Percentiles rank a stretch among this genome's conserved stretches.
Evolutionary conservation across 2,329 filamentous ascomycete genomes (phyloP).

Genomic region (Ophiocordyceps camponoti-saundersi): DNA sequence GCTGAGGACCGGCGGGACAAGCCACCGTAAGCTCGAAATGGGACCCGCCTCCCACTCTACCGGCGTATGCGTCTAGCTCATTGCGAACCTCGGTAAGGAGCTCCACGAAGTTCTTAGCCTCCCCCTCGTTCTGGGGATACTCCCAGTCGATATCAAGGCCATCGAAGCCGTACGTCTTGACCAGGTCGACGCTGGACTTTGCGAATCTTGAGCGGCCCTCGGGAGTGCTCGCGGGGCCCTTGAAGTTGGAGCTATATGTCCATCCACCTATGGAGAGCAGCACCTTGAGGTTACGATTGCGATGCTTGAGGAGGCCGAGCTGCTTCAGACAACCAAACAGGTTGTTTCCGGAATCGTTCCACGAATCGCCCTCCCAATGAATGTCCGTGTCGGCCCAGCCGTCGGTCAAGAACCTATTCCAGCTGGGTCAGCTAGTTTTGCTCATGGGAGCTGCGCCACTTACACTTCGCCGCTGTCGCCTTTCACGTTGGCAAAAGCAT

Average conservation of each 20-base stretch:
- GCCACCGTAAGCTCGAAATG: conserved; percentile 51
- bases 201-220: conserved; percentile 58
- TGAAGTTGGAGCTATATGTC: conserved; percentile 80
- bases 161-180: conserved; percentile 69
- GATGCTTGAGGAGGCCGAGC: conserved; percentile 65
- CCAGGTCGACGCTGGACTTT: conserved; percentile 50
- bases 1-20: conserved; percentile 42
- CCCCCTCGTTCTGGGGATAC: conserved; percentile 36
- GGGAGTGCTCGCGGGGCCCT: conserved; percentile 52
- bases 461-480: conserved; percentile 67
- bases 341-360: conserved; percentile 60
- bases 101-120: conserved; percentile 42
- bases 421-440: conserved; percentile 2
- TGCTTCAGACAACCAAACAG: conserved; percentile 84
- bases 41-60: conserved; percentile 20
- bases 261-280: conserved; percentile 81
- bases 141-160: conserved; percentile 56
- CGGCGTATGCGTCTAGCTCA: conserved; percentile 40
- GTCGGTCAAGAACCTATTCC: conserved; percentile 34
- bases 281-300: conserved; percentile 69
- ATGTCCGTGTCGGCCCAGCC: conserved; percentile 56
- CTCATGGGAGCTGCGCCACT: conserved; percentile 4
- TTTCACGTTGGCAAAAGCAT: conserved; percentile 76
- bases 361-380: conserved; percentile 49
- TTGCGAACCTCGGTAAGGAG: conserved; percentile 37